Base-by-base conservation (phyloP, 371 early-diverging fungal species). In the Mortierella sp. region DNA sequence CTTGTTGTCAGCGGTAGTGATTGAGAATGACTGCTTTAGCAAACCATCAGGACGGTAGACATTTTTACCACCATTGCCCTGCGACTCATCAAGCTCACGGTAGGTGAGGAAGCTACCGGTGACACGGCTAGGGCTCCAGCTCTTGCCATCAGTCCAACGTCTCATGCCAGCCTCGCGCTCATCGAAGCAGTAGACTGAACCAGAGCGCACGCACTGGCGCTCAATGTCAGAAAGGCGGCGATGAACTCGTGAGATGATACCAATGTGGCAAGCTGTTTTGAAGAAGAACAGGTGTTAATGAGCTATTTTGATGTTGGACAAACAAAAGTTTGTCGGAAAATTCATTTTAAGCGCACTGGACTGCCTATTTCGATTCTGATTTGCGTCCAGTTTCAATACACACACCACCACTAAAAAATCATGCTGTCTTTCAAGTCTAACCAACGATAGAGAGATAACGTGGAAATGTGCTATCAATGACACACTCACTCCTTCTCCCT, bases 101-200 rank as follows among this genome's bases (percentile, higher is more conserved):
- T 95, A 95, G 13, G 93, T 94, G 22, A 95, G 73, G 75, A 95
- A 95, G 69, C 90, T 91, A n/a, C 94, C 94, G 26, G 89, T 85
- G 2, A 93, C 92, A 42, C 96, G 88, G 60, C 92, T 92, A 1
- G 96, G 94, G 19, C 94, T 93, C 96, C 96, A 95, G 58, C 91
- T 92, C 60, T 92, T 89, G 19, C 96, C 95, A 76, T 96, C 96
- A 5, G 97, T 96, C 97, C 97, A 96, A 15, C 96, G 87, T 62
- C 93, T 85, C 90, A 96, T 95, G 0, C 96, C 94, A 3, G 94
- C 90, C 72, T 95, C 96, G 23, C 90, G 87, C 85, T 96, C 96
- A 79, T 94, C 94, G 90, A 93, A 96, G n/a, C 94, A 92, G 75
- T 94, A 96, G 3, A 96, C 91, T 0, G 95, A 91, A 0, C 96